These are phyloP conservation scores for Barnettozyma vustinii DNA, from an alignment of 805 yeast genomes.

Conservation along the genomic window DNA sequence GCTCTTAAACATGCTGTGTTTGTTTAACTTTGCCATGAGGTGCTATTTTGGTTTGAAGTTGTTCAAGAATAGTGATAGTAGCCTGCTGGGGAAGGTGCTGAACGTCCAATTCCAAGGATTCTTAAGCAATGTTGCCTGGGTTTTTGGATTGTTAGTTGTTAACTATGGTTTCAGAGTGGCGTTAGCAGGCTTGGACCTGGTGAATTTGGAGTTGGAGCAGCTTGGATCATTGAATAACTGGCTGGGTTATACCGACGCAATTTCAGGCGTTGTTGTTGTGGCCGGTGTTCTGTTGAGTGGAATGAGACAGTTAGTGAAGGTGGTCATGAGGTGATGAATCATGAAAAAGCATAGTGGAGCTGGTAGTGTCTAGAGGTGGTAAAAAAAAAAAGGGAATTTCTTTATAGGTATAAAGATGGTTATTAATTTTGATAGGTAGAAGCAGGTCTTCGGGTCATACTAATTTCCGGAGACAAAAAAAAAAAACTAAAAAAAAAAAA, in stretches of 20 bases:
- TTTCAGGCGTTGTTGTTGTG: background rate
- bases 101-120: conserved; percentile 6
- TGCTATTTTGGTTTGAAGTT: conserved; percentile 5
- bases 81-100: background rate
- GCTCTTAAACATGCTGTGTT: conserved; percentile 1
- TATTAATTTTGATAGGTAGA: too few relatives aligned
- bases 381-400: too few relatives aligned
- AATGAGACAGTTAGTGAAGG: background rate
- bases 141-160: background rate
- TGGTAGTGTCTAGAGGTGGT: too few relatives aligned
- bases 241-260: background rate
- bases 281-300: background rate
- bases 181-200: background rate
- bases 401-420: too few relatives aligned
- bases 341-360: too few relatives aligned
- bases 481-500: too few relatives aligned
- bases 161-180: background rate
- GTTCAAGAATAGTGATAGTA: background rate
- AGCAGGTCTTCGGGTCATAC: too few relatives aligned
- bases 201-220: background rate
- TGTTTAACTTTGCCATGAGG: background rate
- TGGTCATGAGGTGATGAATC: background rate
- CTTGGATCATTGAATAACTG: background rate
- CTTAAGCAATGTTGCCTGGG: background rate
- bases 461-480: too few relatives aligned